Conservation (phyloP, 306 rosid species). For the Abrus pulchellus region DNA sequence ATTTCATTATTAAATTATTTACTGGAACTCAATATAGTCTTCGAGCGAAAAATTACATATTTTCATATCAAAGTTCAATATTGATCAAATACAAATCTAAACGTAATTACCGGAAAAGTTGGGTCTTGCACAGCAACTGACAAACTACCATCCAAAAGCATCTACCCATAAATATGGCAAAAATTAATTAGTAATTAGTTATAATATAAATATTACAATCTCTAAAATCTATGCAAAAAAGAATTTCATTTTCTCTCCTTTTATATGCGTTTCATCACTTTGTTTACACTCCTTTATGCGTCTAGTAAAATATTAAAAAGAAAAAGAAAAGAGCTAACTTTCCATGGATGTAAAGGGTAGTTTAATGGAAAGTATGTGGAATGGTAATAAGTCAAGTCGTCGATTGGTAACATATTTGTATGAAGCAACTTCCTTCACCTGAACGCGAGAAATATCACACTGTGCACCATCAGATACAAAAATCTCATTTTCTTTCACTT, state of each 20-base stretch:
- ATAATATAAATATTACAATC: neutral
- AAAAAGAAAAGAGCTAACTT: no score
- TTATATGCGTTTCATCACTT: no score
- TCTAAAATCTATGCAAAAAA: neutral
- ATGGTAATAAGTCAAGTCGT: no score
- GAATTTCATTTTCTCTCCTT: neutral
- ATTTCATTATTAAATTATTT: no score
- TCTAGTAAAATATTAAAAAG: no score
- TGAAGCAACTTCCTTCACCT: neutral
- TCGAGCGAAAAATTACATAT: no score
- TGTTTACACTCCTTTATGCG: no score
- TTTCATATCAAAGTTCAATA: neutral
- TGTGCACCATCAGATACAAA: slow-evolving; percentile 29
- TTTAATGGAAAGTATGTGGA: no score
- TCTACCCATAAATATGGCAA: neutral
- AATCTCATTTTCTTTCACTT: slow-evolving; percentile 18
- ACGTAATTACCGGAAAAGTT: slow-evolving; percentile 24
- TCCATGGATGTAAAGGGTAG: no score
- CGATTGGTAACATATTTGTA: neutral
- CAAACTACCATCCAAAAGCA: slow-evolving; percentile 22
- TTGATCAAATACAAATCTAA: neutral
- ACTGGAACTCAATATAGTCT: no score
- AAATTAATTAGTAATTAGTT: neutral
- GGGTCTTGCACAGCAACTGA: slow-evolving; percentile 29
- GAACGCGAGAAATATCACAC: slow-evolving; percentile 23